Conservation (phyloP, 345 rosid genomes). For the Lumnitzera racemosa region DNA sequence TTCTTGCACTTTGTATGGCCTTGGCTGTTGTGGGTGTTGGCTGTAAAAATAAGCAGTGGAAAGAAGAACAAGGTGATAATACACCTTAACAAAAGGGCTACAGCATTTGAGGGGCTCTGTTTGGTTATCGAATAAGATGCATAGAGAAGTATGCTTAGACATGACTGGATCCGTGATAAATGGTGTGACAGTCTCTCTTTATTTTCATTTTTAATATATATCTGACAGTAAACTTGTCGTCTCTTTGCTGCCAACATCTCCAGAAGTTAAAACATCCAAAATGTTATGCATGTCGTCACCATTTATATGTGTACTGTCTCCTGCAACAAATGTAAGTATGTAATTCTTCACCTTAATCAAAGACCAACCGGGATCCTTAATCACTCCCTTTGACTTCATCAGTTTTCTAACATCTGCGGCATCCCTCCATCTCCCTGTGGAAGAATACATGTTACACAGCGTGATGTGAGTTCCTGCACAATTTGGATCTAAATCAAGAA, state of each 20-base stretch:
- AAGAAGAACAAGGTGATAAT: no score
- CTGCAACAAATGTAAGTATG: constrained; percentile 55
- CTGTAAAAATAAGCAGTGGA: no score
- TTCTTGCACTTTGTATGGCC: no score
- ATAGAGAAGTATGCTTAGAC: no score
- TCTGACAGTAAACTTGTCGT: no score
- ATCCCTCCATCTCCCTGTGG: constrained; percentile 70
- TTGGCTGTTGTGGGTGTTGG: no score
- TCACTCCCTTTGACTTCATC: constrained; percentile 67
- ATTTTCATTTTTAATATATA: no score
- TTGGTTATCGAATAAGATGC: no score
- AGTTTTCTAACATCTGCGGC: constrained; percentile 62
- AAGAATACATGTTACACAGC: constrained; percentile 65
- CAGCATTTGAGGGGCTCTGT: no score
- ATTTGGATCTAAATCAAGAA: constrained; percentile 61
- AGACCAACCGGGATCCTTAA: constrained; percentile 87
- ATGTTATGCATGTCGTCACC: constrained; percentile 42
- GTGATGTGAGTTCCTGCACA: constrained; percentile 73
- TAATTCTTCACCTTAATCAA: constrained; percentile 56
- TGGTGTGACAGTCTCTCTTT: no score
- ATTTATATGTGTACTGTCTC: constrained; percentile 49
- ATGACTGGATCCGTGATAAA: no score
- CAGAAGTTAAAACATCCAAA: constrained; percentile 36
- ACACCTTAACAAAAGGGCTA: no score
- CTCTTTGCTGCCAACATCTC: constrained; percentile 9